These are phyloP conservation scores for Cyclotella baltica DNA, from an alignment of 108 stramenopile genomes.

Conservation along the genomic window DNA sequence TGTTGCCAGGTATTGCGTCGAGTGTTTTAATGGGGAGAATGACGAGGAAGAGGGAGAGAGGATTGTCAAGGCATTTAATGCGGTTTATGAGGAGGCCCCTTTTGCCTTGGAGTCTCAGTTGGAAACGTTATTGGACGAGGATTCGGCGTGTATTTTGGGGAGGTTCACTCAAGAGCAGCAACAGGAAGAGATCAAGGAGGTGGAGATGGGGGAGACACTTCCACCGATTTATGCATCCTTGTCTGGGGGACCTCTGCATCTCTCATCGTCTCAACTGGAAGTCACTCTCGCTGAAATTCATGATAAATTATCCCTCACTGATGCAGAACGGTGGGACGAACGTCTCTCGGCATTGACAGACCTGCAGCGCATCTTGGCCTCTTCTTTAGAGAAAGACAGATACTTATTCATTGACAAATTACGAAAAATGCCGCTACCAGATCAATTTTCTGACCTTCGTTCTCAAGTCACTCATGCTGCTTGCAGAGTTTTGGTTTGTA, in stretches of 20 bases:
- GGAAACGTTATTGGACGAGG: slow-evolving; percentile 42
- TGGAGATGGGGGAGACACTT: background rate
- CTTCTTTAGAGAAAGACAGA: slow-evolving; percentile 31
- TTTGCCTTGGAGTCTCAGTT: slow-evolving; percentile 52
- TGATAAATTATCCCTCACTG: slow-evolving; percentile 27
- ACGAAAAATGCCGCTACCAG: slow-evolving; percentile 45
- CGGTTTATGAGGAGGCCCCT: slow-evolving; percentile 27
- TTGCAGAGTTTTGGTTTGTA: slow-evolving; percentile 33
- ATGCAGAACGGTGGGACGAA: slow-evolving; percentile 54
- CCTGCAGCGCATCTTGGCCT: slow-evolving; percentile 55
- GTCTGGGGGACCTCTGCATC: slow-evolving; percentile 22
- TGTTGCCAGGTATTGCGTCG: slow-evolving; percentile 24
- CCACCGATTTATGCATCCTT: slow-evolving; percentile 40
- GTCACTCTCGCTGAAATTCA: slow-evolving; percentile 23
- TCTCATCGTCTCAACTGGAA: slow-evolving; percentile 37
- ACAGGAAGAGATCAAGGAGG: background rate
- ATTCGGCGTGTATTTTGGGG: slow-evolving; percentile 22
- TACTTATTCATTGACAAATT: slow-evolving; percentile 45
- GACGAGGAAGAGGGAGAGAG: background rate
- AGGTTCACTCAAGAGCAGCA: slow-evolving; percentile 11
- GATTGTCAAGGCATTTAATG: slow-evolving; percentile 23
- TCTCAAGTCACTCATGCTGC: slow-evolving; percentile 57
- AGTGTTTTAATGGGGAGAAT: background rate
- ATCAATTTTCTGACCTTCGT: slow-evolving; percentile 56
- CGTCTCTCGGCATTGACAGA: slow-evolving; percentile 44